Percentiles rank a stretch among this genome's conserved stretches.
Conservation (phyloP, 2,329 filamentous ascomycete species). For the Fusarium xyrophilum region DNA sequence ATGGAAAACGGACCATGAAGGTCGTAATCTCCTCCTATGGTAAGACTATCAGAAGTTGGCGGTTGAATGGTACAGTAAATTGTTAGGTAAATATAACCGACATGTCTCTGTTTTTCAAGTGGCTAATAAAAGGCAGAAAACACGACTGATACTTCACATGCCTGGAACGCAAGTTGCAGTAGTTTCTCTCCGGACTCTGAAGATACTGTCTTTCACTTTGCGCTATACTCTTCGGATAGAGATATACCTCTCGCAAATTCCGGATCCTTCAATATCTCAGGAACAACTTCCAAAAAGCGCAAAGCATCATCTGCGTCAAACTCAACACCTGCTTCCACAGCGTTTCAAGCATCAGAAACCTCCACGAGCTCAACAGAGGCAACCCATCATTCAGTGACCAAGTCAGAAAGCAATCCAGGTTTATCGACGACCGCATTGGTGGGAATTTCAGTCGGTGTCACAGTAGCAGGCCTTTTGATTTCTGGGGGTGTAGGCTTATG, state of each 20-base stretch:
- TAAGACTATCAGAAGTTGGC: neutral
- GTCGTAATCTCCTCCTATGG: conserved; percentile 9
- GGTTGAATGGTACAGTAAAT: neutral
- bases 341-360: neutral
- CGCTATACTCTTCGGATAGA: neutral
- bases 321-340: neutral
- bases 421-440: neutral
- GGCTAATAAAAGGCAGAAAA: neutral
- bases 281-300: neutral
- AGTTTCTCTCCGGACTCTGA: fast-evolving
- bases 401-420: fast-evolving
- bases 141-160: neutral
- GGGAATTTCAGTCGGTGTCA: conserved; percentile 4
- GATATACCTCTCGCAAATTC: neutral
- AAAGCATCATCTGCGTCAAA: neutral
- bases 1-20: neutral
- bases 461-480: neutral
- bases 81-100: neutral
- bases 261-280: neutral
- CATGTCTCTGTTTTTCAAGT: fast-evolving
- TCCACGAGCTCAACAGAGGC: neutral
- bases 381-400: neutral
- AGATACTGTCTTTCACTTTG: neutral
- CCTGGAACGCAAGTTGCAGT: neutral
- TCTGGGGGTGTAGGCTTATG: neutral